These are phyloP conservation scores for Arachis hypogaea DNA, from an alignment of 306 rosid species.

Conservation along the genomic window DNA sequence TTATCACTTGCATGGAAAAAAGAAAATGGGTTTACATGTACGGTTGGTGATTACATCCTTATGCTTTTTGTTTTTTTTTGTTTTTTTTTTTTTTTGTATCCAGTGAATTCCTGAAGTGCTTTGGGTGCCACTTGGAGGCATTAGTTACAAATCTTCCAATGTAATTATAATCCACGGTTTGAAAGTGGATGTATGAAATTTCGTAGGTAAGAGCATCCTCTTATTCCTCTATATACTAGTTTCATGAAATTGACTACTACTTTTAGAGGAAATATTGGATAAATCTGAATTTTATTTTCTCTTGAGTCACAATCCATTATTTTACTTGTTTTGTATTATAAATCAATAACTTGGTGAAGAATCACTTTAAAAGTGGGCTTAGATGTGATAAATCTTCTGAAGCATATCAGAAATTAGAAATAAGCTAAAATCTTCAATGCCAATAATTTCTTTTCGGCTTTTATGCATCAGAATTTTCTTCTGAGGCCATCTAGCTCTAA, in stretches of 20 bases:
- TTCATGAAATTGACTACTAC: conserved; percentile 23
- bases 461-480: too few species aligned
- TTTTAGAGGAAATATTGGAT: conserved; percentile 7
- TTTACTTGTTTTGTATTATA: not conserved
- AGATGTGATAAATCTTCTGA: too few species aligned
- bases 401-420: too few species aligned
- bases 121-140: conserved; percentile 29
- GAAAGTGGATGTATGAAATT: conserved; percentile 37
- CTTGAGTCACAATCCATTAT: not conserved
- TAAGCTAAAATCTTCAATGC: not conserved
- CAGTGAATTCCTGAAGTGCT: conserved; percentile 50
- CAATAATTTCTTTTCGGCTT: not conserved
- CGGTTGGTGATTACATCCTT: not conserved
- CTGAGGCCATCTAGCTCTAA: not conserved
- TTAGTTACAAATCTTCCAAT: conserved; percentile 27
- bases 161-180: not conserved
- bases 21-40: too few species aligned
- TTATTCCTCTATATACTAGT: not conserved
- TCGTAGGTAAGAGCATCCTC: conserved; percentile 36
- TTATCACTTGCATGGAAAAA: too few species aligned
- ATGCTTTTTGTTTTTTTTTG: conserved; percentile 23
- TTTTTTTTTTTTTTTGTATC: conserved; percentile 23
- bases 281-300: not conserved
- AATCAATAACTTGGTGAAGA: conserved; percentile 1
- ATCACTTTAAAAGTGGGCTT: too few species aligned